Evolutionary conservation across 352 stramenopile genomes (phyloP).

Genomic region (Pythium phragmiticola): DNA sequence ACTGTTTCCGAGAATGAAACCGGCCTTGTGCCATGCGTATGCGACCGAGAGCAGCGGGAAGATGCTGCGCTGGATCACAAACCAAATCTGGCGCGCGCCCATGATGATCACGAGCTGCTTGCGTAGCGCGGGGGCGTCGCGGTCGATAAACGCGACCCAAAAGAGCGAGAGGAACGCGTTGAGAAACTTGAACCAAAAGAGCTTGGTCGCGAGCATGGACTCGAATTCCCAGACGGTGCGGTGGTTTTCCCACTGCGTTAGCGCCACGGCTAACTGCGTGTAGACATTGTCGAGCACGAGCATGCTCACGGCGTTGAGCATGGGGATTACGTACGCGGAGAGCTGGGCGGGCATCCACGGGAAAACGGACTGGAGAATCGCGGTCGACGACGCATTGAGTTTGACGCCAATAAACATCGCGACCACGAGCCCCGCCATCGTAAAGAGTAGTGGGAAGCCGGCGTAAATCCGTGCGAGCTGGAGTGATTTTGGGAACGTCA

Average conservation of each 20-base stretch:
- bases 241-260: conserved; percentile 80
- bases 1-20: conserved; percentile 33
- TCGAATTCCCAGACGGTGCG: conserved; percentile 78
- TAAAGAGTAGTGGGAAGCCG: conserved; percentile 50
- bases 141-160: conserved; percentile 74
- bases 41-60: conserved; percentile 52
- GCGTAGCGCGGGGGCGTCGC: conserved; percentile 41
- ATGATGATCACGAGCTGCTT: conserved; percentile 76
- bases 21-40: conserved; percentile 38
- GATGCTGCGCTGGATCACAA: conserved; percentile 50
- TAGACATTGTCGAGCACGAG: conserved; percentile 74
- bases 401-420: conserved; percentile 62
- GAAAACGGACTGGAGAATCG: conserved; percentile 28
- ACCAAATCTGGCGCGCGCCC: conserved; percentile 68
- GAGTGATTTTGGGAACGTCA: conserved; percentile 59
- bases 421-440: conserved; percentile 50
- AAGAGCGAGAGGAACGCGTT: conserved; percentile 84
- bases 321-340: conserved; percentile 54
- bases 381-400: conserved; percentile 32
- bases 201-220: conserved; percentile 69
- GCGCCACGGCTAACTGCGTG: conserved; percentile 46
- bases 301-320: conserved; percentile 70
- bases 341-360: conserved; percentile 41
- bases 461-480: conserved; percentile 62
- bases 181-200: conserved; percentile 85